Base-by-base conservation (phyloP, 208 protist genomes). In the Phytomonas sp. region DNA sequence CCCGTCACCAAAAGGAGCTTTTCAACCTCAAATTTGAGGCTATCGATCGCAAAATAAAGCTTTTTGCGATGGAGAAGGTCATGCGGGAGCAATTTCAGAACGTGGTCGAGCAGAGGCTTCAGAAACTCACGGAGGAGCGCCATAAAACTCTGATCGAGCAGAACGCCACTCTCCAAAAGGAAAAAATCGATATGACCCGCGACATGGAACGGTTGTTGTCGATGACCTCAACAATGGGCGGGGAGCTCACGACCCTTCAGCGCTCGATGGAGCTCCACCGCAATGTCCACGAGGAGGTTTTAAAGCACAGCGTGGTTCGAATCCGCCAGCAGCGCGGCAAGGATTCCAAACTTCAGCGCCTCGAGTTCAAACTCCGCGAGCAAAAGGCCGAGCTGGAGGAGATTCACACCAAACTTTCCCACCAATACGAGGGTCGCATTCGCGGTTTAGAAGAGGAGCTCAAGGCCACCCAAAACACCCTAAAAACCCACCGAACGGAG, bases 21-120 rank as follows among this genome's bases (percentile, higher is more conserved):
- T 72, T 79, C 29, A 80, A 79, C 23, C 75, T 94, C 69, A 83
- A 86, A 62, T 92, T 92, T 69, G 82, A 91, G 67, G 89, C 84
- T 32, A 76, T 94, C 12, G 89, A 94, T 69, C 82, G 89, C 19
- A 94, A 94, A 65, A 85, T 94, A 77, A 77, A 83, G 40, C 76
- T 94, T 29, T 74, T 92, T 29, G 84, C 89, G 29, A 65, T 94
- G 40, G 89, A 94, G 66, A 79, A 84, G 70, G 80, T 75, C 29
- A 91, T 94, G 86, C 76, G 78, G 42, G 82, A 82, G 36, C 60
- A 77, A 65, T 91, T 91, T 60, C 32, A 88, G 32, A 32, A 49
- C n/a, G 70, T 83, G 32, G 85, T 94, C 2, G 79, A 89, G 66
- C 66, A 34, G 42, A 82, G 84, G 59, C 80, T 83, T 14, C 65